Evolutionary conservation across 2,329 filamentous ascomycete genomes (phyloP).

Genomic region (Cyanodermella asteris): DNA sequence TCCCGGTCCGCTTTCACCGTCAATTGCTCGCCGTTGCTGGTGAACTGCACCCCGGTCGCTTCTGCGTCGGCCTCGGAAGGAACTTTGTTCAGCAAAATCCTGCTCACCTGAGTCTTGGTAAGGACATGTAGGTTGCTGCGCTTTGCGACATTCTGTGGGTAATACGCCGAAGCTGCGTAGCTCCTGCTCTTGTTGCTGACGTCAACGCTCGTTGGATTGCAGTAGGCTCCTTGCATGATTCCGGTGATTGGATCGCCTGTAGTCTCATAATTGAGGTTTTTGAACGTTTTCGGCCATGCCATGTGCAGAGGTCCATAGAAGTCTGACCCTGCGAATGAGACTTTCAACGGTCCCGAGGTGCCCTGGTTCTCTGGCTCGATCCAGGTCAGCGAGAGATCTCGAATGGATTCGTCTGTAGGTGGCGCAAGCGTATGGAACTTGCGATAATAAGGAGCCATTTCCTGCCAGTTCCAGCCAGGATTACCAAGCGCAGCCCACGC

Average conservation of each 20-base stretch:
- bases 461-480: conserved; percentile 32
- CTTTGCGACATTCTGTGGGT: conserved; percentile 10
- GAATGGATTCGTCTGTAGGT: conserved; percentile 2
- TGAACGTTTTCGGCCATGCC: conserved; percentile 11
- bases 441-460: conserved; percentile 17
- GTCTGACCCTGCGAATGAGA: conserved; percentile 1
- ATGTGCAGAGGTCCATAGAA: conserved; percentile 1
- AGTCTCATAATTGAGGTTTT: conserved; percentile 14
- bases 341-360: conserved; percentile 1
- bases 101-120: not conserved
- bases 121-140: conserved; percentile 25
- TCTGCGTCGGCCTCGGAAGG: not conserved
- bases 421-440: conserved; percentile 1
- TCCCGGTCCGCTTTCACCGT: conserved; percentile 20
- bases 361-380: conserved; percentile 1
- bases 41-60: conserved; percentile 22
- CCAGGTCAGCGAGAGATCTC: not conserved
- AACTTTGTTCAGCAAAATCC: not conserved
- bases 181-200: conserved; percentile 11
- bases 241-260: conserved; percentile 17
- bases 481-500: conserved; percentile 37
- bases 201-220: conserved; percentile 14
- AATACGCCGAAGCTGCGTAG: conserved; percentile 14
- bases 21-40: conserved; percentile 14
- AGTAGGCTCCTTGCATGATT: conserved; percentile 19